A percentile compares a stretch with the other conserved stretches of the same genome.
phyloP scores from a whole-genome alignment of 306 rosid genomes.

The Astragalus glycyphyllos region DNA sequence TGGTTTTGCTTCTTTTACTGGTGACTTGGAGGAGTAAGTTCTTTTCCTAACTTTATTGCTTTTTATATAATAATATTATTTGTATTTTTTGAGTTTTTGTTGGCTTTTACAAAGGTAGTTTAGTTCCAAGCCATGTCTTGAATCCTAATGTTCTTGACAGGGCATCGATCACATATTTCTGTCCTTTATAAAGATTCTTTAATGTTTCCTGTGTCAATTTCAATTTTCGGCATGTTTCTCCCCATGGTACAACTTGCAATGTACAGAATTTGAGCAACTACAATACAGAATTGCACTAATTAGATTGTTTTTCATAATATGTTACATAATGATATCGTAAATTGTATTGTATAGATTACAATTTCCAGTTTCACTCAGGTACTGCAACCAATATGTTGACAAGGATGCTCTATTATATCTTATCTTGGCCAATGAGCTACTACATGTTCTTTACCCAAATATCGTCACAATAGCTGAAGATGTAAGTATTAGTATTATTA shows the following conservation, averaged over 20 bases:
- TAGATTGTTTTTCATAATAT: slow-evolving; percentile 21
- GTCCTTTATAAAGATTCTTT: slow-evolving; percentile 21
- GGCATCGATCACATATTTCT: neutral
- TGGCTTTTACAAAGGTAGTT: slow-evolving; percentile 31
- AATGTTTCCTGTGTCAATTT: slow-evolving; percentile 30
- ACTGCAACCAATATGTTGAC: slow-evolving; percentile 95
- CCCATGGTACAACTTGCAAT: slow-evolving; percentile 22
- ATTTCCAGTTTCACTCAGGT: slow-evolving; percentile 60
- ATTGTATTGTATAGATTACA: slow-evolving; percentile 26
- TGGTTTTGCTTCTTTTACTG: slow-evolving; percentile 96
- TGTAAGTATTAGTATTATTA: slow-evolving; percentile 53
- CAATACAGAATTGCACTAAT: slow-evolving; percentile 22
- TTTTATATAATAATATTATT: slow-evolving; percentile 11
- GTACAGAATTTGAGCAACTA: slow-evolving; percentile 6
- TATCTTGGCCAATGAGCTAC: slow-evolving; percentile 86
- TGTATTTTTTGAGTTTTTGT: slow-evolving; percentile 22
- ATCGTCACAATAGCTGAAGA: slow-evolving; percentile 93
- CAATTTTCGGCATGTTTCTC: slow-evolving; percentile 21
- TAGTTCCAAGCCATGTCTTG: slow-evolving; percentile 27
- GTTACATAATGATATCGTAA: slow-evolving; percentile 16
- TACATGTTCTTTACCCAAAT: slow-evolving; percentile 78
- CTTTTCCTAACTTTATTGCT: slow-evolving; percentile 38
- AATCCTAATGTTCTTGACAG: slow-evolving; percentile 13
- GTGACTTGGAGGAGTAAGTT: slow-evolving; percentile 96
- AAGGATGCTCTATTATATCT: slow-evolving; percentile 86